Evolutionary conservation across 2,329 filamentous ascomycete species (phyloP).

Genomic region (Chrysosphaeria jannelii): DNA sequence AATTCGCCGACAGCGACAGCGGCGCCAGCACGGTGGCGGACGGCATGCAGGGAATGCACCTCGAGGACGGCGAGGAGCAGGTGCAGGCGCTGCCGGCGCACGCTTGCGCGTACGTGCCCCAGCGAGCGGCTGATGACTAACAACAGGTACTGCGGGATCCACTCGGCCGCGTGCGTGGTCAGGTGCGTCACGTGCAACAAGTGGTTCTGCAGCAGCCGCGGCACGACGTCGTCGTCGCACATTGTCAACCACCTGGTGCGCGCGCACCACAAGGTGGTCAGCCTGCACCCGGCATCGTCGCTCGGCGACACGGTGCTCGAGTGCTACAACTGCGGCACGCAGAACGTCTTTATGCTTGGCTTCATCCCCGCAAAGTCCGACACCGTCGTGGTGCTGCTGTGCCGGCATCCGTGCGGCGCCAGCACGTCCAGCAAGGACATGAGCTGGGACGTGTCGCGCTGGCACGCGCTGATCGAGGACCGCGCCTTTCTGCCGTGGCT

Average conservation of each 20-base stretch:
- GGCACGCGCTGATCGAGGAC: slow-evolving; percentile 93
- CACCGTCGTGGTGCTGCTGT: slow-evolving; percentile 86
- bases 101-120: slow-evolving; percentile 63
- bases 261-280: slow-evolving; percentile 93
- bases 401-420: slow-evolving; percentile 83
- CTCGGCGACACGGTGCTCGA: slow-evolving; percentile 89
- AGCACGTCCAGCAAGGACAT: slow-evolving; percentile 94
- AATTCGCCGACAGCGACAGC: slow-evolving; percentile 47
- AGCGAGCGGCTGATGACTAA: no score
- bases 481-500: slow-evolving; percentile 88
- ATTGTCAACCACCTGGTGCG: slow-evolving; percentile 96
- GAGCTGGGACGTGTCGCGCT: slow-evolving; percentile 96
- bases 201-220: slow-evolving; percentile 95
- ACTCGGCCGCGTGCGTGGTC: slow-evolving; percentile 81
- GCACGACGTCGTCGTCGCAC: slow-evolving; percentile 87
- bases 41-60: slow-evolving; percentile 32
- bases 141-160: slow-evolving; percentile 86
- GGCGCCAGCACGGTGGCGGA: slow-evolving; percentile 57
- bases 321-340: slow-evolving; percentile 98
- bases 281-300: slow-evolving; percentile 74
- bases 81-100: slow-evolving; percentile 78
- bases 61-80: slow-evolving; percentile 25
- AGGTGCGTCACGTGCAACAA: slow-evolving; percentile 90
- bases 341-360: slow-evolving; percentile 89
- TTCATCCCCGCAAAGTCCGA: slow-evolving; percentile 98